Base-by-base conservation (phyloP, 768 basidiomycete genomes). In the Phanerodontia chrysosporium region DNA sequence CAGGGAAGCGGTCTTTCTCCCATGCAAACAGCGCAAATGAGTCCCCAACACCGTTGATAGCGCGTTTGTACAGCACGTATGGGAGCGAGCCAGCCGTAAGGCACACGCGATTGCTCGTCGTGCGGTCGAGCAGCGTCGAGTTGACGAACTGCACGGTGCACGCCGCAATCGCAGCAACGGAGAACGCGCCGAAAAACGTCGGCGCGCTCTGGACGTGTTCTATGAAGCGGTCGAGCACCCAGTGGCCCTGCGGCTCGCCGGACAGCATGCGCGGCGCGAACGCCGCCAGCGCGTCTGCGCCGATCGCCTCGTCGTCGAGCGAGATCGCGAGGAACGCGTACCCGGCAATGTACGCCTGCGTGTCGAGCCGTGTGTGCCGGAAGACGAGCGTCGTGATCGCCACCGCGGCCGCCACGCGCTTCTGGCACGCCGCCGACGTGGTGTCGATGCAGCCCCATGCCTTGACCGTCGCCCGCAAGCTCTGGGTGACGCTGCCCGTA, bases 161-260 rank as follows among this genome's bases (percentile, higher is more conserved):
- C 8, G 36, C 3, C 10, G 24, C 14, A 6, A 55, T 42, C 24
- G 36, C 24, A 4, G 24, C 36, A 9, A 24, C 21, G 24, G 62
- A 64, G 18, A 74, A 64, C 0, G 70, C 54, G 18, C 45, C 58
- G 53, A 65, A 78, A 45, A 70, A 52, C 2, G 61, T 46, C 1
- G 69, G 58, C 1, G 69, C 61, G 29, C 72, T 68, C 10, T 60
- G 61, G 10, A 78, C 30, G 28, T 76, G 54, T 9, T 67, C 65
- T 10, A 70, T 74, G 51, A 78, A 66, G 46, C 29, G 32, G 30
- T 57, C 28, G 48, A 61, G 56, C 4, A 58, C 32, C 12, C 56
- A 57, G 51, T 61, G 55, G 3, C 45, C 21, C 51, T 61, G 60
- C 16, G 52, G 54, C 21, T 28, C 8, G 9, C 53, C 58, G 6